phyloP scores from a whole-genome alignment of 257 asterid genomes.

The Dorcoceras hygrometricum region DNA sequence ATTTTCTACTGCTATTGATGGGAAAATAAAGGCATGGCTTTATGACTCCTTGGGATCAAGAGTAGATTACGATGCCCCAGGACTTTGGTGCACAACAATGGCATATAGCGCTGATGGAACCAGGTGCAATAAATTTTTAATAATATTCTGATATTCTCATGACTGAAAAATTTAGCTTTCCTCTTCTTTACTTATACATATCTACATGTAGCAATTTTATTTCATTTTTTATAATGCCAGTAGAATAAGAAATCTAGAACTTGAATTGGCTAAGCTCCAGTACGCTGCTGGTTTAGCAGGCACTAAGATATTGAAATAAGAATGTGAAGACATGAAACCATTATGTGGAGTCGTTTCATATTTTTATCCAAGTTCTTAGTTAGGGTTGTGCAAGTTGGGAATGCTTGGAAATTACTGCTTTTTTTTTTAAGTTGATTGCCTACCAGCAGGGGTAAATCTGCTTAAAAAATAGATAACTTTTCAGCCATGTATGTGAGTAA shows the following conservation, averaged over 20 bases:
- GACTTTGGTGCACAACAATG: slow-evolving; percentile 96
- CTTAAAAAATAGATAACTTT: not conserved
- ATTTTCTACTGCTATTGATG: slow-evolving; percentile 95
- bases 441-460: not conserved
- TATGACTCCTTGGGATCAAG: slow-evolving; percentile 92
- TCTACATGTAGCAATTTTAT: not conserved
- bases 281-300: not conserved
- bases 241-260: not conserved
- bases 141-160: slow-evolving; percentile 19
- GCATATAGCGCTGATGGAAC: slow-evolving; percentile 97
- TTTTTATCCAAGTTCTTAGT: not conserved
- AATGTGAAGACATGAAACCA: not conserved
- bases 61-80: slow-evolving; percentile 99
- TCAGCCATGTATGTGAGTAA: not conserved
- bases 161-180: slow-evolving; percentile 1
- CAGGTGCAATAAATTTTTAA: slow-evolving; percentile 47
- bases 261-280: not conserved
- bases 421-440: not conserved
- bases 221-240: not conserved
- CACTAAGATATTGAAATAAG: not conserved
- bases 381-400: not conserved
- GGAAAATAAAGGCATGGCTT: slow-evolving; percentile 97
- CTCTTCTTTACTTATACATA: slow-evolving; percentile 5
- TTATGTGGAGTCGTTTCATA: not conserved
- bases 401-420: not conserved